Conservation (phyloP, 257 asterid genomes). For the Primulina huaijiensis region DNA sequence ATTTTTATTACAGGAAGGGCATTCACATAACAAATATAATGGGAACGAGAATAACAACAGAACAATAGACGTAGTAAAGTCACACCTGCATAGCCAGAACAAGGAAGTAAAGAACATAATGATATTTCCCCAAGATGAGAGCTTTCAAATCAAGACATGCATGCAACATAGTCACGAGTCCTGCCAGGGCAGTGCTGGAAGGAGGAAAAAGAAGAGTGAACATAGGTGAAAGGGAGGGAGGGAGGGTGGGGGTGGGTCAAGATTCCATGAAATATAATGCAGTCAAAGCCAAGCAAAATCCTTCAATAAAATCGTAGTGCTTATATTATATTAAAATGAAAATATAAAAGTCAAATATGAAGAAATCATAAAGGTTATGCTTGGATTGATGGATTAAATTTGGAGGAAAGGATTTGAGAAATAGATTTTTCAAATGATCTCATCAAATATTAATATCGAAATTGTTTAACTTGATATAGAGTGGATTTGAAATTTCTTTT, state of each 20-base stretch:
- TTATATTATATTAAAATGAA: background rate
- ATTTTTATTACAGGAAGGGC: background rate
- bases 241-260: too few relatives aligned
- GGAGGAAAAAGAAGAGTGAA: background rate
- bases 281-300: background rate
- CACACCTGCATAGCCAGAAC: conserved; percentile 90
- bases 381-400: too few relatives aligned
- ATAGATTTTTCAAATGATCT: too few relatives aligned
- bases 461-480: too few relatives aligned
- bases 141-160: conserved; percentile 92
- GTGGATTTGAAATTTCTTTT: background rate
- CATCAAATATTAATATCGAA: too few relatives aligned
- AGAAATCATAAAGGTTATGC: too few relatives aligned
- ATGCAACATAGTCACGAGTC: conserved; percentile 65
- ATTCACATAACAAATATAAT: background rate
- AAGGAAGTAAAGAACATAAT: conserved; percentile 78
- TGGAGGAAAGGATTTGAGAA: background rate
- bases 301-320: background rate
- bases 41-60: background rate
- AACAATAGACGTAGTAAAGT: background rate
- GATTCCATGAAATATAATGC: background rate
- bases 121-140: conserved; percentile 79
- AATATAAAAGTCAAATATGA: conserved; percentile 2
- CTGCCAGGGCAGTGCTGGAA: conserved; percentile 80
- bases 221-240: background rate